Percentiles rank a stretch among this genome's conserved stretches.
phyloP scores from a whole-genome alignment of 495 filamentous ascomycete genomes.

The Friedmanniomyces endolithicus region DNA sequence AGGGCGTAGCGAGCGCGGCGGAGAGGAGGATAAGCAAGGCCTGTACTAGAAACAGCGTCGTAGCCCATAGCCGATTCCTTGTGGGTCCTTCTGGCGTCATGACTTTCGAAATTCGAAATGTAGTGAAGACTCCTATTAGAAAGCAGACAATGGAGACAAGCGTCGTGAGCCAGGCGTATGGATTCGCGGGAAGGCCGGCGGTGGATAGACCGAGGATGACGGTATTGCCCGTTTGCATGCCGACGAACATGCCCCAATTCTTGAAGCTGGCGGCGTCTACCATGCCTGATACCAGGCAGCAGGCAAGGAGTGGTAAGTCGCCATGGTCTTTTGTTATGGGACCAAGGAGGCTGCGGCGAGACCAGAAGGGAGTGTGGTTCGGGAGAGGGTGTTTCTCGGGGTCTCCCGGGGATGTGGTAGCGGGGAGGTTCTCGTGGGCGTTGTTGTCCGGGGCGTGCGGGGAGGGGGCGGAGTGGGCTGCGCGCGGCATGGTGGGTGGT shows the following conservation, averaged over 20 bases:
- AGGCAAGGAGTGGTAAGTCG: constrained; percentile 18
- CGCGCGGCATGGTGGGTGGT: constrained; percentile 7
- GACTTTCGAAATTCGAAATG: constrained; percentile 5
- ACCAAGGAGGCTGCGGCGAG: constrained; percentile 8
- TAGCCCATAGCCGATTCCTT: constrained; percentile 9
- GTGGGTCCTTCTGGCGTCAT: constrained; percentile 10
- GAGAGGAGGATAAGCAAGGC: constrained; percentile 43
- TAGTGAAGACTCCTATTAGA: constrained; percentile 18
- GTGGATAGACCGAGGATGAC: constrained; percentile 23
- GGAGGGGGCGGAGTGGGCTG: constrained; percentile 2
- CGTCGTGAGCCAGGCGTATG: constrained; percentile 17
- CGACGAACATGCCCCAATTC: constrained; percentile 24
- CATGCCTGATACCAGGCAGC: constrained; percentile 22
- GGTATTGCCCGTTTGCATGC: constrained; percentile 27
- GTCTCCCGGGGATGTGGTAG: neutral
- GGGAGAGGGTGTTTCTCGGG: constrained; percentile 10
- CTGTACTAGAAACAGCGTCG: constrained; percentile 44
- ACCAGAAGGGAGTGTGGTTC: constrained; percentile 1
- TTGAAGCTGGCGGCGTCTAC: constrained; percentile 20
- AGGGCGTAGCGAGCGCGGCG: constrained; percentile 34
- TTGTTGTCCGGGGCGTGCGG: constrained; percentile 4
- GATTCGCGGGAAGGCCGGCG: constrained; percentile 19
- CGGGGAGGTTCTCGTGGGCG: constrained; percentile 4
- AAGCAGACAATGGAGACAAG: constrained; percentile 22
- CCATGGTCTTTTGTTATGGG: constrained; percentile 16